These are phyloP conservation scores for Geranium incanum DNA, from an alignment of 441 rosid species.

Conservation along the genomic window DNA sequence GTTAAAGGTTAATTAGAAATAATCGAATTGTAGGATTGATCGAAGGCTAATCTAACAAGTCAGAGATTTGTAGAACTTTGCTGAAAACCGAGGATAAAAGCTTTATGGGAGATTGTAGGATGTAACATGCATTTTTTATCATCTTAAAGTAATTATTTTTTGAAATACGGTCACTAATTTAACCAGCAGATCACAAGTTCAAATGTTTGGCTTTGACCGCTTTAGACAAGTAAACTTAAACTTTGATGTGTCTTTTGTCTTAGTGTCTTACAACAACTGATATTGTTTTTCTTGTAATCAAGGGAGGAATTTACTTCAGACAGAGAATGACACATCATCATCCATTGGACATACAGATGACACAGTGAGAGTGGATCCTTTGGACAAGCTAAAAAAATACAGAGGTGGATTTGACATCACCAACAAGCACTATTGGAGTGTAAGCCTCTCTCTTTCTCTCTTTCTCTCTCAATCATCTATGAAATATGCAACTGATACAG, in stretches of 20 bases:
- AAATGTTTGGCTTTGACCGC: no score
- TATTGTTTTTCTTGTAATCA: not conserved
- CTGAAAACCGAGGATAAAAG: no score
- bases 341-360: conserved; percentile 24
- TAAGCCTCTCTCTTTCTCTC: conserved; percentile 28
- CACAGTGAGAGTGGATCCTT: conserved; percentile 57
- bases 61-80: no score
- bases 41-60: no score
- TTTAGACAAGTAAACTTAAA: no score
- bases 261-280: not conserved
- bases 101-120: no score
- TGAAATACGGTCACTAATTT: no score
- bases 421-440: conserved; percentile 69
- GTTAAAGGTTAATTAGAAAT: no score
- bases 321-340: conserved; percentile 20
- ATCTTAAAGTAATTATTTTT: no score
- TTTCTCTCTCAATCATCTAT: not conserved
- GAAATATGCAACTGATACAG: not conserved
- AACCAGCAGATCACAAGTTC: no score
- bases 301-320: conserved; percentile 21
- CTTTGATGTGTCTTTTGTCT: not conserved
- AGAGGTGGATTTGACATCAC: conserved; percentile 68
- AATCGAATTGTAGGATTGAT: no score
- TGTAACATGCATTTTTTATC: no score
- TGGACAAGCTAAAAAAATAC: conserved; percentile 41